Evolutionary conservation across 441 rosid genomes (phyloP), one percentile per base, ranked within the genome.

Genomic region (Populus hybrid): DNA sequence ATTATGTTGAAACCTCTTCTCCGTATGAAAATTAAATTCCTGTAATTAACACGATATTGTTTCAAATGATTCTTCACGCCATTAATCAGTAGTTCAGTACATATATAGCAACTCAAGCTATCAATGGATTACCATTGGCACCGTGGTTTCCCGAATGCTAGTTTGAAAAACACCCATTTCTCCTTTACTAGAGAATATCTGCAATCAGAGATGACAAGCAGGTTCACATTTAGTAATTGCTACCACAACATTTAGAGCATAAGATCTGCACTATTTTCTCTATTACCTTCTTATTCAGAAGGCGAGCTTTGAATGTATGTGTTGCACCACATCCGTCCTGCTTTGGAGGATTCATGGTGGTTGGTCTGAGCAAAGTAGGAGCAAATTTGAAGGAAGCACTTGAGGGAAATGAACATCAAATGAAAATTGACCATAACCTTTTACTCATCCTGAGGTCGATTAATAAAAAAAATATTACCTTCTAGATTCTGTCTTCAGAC

Each of bases 141-240:
- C 90, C 18, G 98, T 92, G 42, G 90, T 85, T 87, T 93, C 98
- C 73, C 88, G 86, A 87, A 93, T 94, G 88, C 77, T 87, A 83
- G 89, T 93, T 79, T 88, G 87, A 73, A 90, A 89, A 74, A 96
- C 83, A 18, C 97, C 98, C 65, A 93, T 84, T 76, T 94, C 95
- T 73, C 97, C 98, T 89, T 87, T 91, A 80, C 95, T 92, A 77
- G 97, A 88, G 80, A 93, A 86, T 85, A 94, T 89, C 98, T 94
- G 88, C 85, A 83, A 69, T 75, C 50, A 74, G 74, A 74, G 74
- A 63, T 12, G 46, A 24, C 16, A 68, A 78, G 65, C 66, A 69
- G 63, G 66, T 54, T 20, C 69, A 63, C 20, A 74, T 50, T 73
- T 12, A 26, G 57, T 32, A 73, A 81, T 70, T 67, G n/a, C 12